These are phyloP conservation scores for Euphorbia peplus DNA, from an alignment of 345 rosid genomes.

Conservation along the genomic window DNA sequence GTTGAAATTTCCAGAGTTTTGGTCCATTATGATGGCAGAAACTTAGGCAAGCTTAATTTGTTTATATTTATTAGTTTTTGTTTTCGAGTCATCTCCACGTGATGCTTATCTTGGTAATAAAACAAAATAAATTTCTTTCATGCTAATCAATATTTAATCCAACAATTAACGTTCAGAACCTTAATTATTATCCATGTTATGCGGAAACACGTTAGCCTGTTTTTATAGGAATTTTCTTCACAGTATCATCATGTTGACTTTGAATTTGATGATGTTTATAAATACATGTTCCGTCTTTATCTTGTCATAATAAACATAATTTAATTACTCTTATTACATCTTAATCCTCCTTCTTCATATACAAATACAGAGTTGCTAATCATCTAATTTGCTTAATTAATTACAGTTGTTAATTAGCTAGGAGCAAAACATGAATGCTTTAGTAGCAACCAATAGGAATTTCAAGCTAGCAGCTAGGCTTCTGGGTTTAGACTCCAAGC, in stretches of 20 bases:
- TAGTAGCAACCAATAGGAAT: conserved; percentile 95
- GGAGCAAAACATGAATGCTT: conserved; percentile 72
- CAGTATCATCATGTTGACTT: conserved; percentile 2
- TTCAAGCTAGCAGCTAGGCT: conserved; percentile 87
- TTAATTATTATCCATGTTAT: not conserved
- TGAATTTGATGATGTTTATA: not conserved
- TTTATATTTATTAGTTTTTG: not conserved
- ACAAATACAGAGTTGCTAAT: not conserved
- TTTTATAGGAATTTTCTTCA: not conserved
- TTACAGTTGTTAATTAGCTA: conserved; percentile 4
- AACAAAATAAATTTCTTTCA: not conserved
- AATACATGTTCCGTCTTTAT: not conserved
- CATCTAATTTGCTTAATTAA: not conserved
- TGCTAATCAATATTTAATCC: not conserved
- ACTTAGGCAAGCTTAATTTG: too few relatives aligned
- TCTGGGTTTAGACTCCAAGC: conserved; percentile 92
- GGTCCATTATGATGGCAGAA: too few relatives aligned
- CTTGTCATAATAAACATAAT: conserved; percentile 9
- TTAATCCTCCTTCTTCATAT: conserved; percentile 11
- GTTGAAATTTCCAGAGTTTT: too few relatives aligned
- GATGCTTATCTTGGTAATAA: conserved; percentile 3
- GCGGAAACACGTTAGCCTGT: conserved; percentile 1
- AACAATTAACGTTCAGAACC: not conserved
- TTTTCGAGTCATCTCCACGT: not conserved
- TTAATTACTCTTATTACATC: conserved; percentile 10